Base-by-base conservation (phyloP, 805 yeast species). In the Wickerhamiella siamensis region DNA sequence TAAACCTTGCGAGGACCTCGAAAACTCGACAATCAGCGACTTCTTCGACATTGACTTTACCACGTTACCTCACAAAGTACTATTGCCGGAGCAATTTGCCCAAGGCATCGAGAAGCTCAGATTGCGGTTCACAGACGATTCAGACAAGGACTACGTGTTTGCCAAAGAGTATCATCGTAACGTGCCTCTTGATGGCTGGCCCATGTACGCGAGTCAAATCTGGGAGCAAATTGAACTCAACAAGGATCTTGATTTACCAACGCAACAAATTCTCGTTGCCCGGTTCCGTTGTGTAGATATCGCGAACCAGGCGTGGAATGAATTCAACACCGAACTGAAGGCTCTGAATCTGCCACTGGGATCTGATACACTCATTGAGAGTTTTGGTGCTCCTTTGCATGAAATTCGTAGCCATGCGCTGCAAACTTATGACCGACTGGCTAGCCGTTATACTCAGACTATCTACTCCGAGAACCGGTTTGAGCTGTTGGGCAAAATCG, bases 171-270 rank as follows among this genome's bases (percentile, higher is more conserved):
- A 84, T 58, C 94, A 83, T 55, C 86, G 91, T 50, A 69, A 71
- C 38, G 75, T 91, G 43, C 98, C 98, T 9, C 69, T 88, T 41
- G 98, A 91, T 61, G 97, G 96, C 19, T 91, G 98, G 97, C 72
- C 88, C 3, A 62, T 86, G 58, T 91, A 91, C 53, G 86, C 95
- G 1, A 79, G 76, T 42, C 81, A 78, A 55, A 78, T 94, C 50
- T 91, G 98, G 98, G 78, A 82, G 40, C 95, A 84, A 60, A 91
- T 91, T 53, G 94, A 84, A 58, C 69, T 71, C 47, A 91, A 91
- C 63, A 87, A 84, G 61, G 98, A 91, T 58, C 71, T 91, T 48
- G 98, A 91, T 62, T 69, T 91, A 49, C 98, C 98, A 21, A 87
- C 97, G 2, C 98, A 91, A 57, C 98, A 91, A 59, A 82, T 83